Evolutionary conservation across 2,329 filamentous ascomycete genomes (phyloP).

Genomic region (Fusarium tupiense): DNA sequence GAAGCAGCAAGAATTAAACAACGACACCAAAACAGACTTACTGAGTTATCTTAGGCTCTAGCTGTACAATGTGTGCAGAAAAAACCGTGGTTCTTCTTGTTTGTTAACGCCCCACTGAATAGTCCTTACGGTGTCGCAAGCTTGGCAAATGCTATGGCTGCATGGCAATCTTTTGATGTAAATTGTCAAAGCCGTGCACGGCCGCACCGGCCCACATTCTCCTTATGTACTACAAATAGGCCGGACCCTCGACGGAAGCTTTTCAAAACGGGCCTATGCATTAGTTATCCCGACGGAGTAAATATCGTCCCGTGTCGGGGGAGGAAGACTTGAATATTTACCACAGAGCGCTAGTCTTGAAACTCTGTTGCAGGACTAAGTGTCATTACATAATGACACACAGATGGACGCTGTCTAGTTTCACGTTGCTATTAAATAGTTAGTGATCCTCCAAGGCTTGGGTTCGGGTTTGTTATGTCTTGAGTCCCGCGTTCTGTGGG

Average conservation of each 20-base stretch:
- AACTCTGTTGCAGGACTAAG: not conserved
- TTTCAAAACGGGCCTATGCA: not conserved
- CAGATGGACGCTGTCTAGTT: not conserved
- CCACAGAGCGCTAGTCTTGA: not conserved
- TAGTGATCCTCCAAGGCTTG: not conserved
- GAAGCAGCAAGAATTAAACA: no score
- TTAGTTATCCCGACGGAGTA: not conserved
- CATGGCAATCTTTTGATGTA: no score
- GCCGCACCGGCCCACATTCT: not conserved
- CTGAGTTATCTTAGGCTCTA: no score
- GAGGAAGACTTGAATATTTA: not conserved
- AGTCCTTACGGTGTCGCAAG: no score
- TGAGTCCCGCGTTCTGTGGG: not conserved
- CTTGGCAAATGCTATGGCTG: no score
- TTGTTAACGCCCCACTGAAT: no score
- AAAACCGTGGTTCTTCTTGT: accelerated
- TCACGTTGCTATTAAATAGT: not conserved
- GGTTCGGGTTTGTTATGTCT: no score
- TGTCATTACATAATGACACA: not conserved
- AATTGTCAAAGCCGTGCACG: not conserved
- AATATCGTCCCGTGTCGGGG: not conserved
- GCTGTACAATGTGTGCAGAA: no score
- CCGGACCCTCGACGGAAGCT: not conserved
- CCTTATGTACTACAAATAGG: not conserved
- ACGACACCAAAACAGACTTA: no score